Base-by-base conservation (phyloP, 2,329 filamentous ascomycete genomes). In the Monosporascus sp. region DNA sequence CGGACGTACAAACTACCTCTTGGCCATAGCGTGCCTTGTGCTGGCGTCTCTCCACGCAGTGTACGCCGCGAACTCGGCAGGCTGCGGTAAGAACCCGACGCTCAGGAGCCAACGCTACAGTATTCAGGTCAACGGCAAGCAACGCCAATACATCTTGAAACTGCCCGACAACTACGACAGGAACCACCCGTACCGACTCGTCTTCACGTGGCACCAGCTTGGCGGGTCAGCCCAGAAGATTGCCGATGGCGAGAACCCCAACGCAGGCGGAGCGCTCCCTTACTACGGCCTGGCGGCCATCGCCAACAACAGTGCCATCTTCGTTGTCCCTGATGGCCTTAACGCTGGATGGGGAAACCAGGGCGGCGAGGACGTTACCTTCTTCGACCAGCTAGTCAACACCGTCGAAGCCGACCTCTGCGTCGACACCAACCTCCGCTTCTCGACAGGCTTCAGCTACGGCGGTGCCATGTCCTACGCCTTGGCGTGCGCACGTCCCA, bases 151-250 rank as follows among this genome's bases (percentile, higher is more conserved):
- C 59, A 60, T 60, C 57, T 53, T 71, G 22, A 61, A 63, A 46
- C 50, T 69, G 8, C 70, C 70, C 5, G 56, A 61, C 17, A 62
- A 64, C 57, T 74, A 74, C 57, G 62, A 74, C 52, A 60, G 60
- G n/a, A 65, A 53, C 49, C 63, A 64, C 24, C 62, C 67, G 1
- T 70, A 74, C 58, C 65, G 67, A 7, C 65, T 74, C 39, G 67
- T 74, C 54, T 72, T 72, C 59, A 67, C 62, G 15, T 62, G 67
- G 18, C 71, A 74, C 55, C 66, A 64, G 58, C 65, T 70, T 17
- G 64, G 63, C 18, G 69, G 69, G 45, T 67, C 53, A 36, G 68
- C 68, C 51, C 50, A 61, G 36, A 60, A 68, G 51, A 63, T 72
- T 20, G 64, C 62, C 43, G 60, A 56, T 9, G 65, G 69, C 37